These are phyloP conservation scores for Prunus campanulata DNA, from an alignment of 306 rosid genomes.

Conservation along the genomic window DNA sequence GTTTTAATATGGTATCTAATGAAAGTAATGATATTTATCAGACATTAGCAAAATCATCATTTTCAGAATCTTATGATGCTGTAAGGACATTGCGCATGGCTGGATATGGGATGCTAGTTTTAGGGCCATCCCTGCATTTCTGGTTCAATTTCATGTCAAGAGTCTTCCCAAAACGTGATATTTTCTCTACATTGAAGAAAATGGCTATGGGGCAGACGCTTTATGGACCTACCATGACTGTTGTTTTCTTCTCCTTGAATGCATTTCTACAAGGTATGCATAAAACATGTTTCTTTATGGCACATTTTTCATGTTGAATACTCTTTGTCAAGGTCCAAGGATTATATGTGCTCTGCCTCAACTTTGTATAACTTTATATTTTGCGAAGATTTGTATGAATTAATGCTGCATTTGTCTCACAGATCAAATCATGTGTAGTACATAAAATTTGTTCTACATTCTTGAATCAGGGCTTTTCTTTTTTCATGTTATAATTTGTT, in stretches of 20 bases:
- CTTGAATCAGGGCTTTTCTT: too few species aligned
- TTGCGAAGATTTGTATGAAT: not conserved
- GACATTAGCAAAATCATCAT: slow-evolving; percentile 43
- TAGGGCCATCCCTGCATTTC: slow-evolving; percentile 87
- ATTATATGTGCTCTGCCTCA: not conserved
- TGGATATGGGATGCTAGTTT: slow-evolving; percentile 72
- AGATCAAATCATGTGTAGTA: not conserved
- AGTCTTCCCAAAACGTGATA: slow-evolving; percentile 66
- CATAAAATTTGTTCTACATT: not conserved
- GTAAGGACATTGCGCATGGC: slow-evolving; percentile 87
- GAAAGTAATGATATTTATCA: slow-evolving; percentile 24
- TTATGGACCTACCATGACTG: slow-evolving; percentile 88
- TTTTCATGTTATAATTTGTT: not conserved
- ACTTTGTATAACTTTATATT: not conserved
- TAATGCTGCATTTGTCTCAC: not conserved
- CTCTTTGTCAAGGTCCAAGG: not conserved
- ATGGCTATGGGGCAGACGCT: slow-evolving; percentile 78
- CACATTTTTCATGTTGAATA: not conserved
- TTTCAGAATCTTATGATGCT: slow-evolving; percentile 49
- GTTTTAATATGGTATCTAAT: not conserved
- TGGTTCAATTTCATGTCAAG: slow-evolving; percentile 90
- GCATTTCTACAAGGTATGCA: slow-evolving; percentile 72
- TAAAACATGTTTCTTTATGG: slow-evolving; percentile 1
- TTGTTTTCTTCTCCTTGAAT: slow-evolving; percentile 71
- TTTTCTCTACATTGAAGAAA: slow-evolving; percentile 73